Percentiles rank a stretch among this genome's conserved stretches.
Conservation (phyloP, 345 rosid genomes). For the Citrus glauca region DNA sequence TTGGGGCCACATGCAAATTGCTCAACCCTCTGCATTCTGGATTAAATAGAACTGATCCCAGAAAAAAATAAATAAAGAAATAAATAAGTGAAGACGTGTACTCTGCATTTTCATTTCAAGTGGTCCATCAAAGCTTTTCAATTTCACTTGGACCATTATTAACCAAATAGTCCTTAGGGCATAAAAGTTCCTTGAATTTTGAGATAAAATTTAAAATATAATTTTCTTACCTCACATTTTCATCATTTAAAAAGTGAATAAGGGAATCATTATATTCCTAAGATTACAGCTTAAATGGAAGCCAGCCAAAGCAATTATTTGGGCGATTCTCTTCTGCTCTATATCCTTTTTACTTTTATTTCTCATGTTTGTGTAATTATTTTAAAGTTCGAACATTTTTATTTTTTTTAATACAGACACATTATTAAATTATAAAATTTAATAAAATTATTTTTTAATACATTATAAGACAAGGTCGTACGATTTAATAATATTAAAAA, state of each 20-base stretch:
- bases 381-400: too few species aligned
- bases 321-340: slow-evolving; percentile 14
- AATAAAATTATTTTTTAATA: too few species aligned
- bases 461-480: accelerated
- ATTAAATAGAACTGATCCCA: slow-evolving; percentile 16
- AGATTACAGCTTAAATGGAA: slow-evolving; percentile 2
- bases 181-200: not conserved
- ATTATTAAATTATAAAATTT: too few species aligned
- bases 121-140: slow-evolving; percentile 13
- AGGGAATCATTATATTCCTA: not conserved
- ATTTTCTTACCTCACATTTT: too few species aligned
- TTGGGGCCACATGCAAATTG: slow-evolving; percentile 17
- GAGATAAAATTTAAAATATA: not conserved
- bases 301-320: slow-evolving; percentile 3
- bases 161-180: not conserved
- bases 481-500: too few species aligned
- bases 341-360: not conserved
- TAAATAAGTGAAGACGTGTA: not conserved
- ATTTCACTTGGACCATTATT: not conserved
- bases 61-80: not conserved
- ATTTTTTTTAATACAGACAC: too few species aligned
- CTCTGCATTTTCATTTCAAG: not conserved
- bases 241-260: too few species aligned
- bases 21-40: not conserved
- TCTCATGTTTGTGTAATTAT: not conserved